Conservation (phyloP, 192 early-diverging fungal species). For the Coemansia sp. region DNA sequence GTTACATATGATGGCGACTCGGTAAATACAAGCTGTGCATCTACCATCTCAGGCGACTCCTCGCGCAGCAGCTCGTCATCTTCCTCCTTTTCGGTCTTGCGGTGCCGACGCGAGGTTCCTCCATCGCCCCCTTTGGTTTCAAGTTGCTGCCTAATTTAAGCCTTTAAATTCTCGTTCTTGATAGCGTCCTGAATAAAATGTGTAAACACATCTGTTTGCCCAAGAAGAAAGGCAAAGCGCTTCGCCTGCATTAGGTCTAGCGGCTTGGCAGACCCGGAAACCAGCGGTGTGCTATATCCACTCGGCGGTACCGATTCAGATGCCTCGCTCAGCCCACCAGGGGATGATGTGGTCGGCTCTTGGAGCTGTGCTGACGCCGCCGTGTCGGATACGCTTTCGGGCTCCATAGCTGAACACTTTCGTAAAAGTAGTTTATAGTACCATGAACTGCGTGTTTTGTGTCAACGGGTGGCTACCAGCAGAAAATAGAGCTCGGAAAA, state of each 20-base stretch:
- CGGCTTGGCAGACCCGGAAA: conserved; percentile 28
- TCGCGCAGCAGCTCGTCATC: conserved; percentile 79
- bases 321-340: conserved; percentile 15
- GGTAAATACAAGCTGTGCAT: conserved; percentile 70
- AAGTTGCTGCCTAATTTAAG: conserved; percentile 42
- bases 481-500: conserved; percentile 1
- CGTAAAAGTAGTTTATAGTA: background rate
- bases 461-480: background rate
- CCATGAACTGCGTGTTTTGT: background rate
- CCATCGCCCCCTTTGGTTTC: conserved; percentile 29
- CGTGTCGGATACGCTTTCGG: background rate
- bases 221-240: conserved; percentile 54
- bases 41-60: conserved; percentile 62
- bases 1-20: conserved; percentile 89
- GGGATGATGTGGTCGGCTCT: background rate
- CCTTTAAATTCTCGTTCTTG: conserved; percentile 56
- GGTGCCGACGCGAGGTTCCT: conserved; percentile 66
- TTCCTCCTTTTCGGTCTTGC: conserved; percentile 96
- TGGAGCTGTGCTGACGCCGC: background rate
- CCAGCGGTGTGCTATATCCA: conserved; percentile 44
- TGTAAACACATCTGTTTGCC: conserved; percentile 71
- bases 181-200: conserved; percentile 66
- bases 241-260: conserved; percentile 49
- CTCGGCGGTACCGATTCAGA: conserved; percentile 49
- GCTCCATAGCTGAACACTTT: background rate